Conservation (phyloP, 345 rosid genomes). For the Hibiscus syriacus region DNA sequence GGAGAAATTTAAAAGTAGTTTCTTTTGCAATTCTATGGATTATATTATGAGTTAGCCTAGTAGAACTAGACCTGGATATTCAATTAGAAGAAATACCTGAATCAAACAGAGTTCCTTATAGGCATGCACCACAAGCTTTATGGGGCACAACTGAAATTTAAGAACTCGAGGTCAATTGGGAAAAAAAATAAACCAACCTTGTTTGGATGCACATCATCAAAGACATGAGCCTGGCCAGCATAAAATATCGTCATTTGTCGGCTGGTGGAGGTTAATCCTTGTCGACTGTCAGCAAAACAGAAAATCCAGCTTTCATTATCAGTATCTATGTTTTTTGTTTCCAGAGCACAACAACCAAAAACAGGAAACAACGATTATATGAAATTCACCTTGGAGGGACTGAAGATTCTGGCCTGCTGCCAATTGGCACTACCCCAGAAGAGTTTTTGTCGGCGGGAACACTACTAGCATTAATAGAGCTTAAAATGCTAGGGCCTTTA, state of each 20-base stretch:
- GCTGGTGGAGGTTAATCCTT: constrained; percentile 45
- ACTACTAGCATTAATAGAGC: constrained; percentile 31
- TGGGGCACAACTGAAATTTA: not conserved
- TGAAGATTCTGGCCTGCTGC: constrained; percentile 46
- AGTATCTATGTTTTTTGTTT: not conserved
- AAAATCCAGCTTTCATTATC: constrained; percentile 1
- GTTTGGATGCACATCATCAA: constrained; percentile 94
- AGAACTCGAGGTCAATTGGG: not conserved
- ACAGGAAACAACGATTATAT: constrained; percentile 6
- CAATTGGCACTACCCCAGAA: constrained; percentile 31
- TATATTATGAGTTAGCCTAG: not conserved
- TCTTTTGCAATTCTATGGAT: constrained; percentile 9
- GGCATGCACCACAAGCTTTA: constrained; percentile 3
- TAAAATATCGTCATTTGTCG: constrained; percentile 96
- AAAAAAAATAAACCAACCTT: constrained; percentile 43
- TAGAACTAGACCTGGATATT: not conserved
- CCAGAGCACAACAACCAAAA: not conserved
- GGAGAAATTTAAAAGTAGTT: not conserved
- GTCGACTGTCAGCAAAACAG: constrained; percentile 34
- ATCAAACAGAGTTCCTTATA: not conserved
- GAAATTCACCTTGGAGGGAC: constrained; percentile 51
- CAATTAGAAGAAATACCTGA: not conserved
- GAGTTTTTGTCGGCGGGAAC: constrained; percentile 36
- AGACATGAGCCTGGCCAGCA: constrained; percentile 98
- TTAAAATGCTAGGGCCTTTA: constrained; percentile 60